Base-by-base conservation (phyloP, 306 rosid genomes). In the Trichosanthes truncata region DNA sequence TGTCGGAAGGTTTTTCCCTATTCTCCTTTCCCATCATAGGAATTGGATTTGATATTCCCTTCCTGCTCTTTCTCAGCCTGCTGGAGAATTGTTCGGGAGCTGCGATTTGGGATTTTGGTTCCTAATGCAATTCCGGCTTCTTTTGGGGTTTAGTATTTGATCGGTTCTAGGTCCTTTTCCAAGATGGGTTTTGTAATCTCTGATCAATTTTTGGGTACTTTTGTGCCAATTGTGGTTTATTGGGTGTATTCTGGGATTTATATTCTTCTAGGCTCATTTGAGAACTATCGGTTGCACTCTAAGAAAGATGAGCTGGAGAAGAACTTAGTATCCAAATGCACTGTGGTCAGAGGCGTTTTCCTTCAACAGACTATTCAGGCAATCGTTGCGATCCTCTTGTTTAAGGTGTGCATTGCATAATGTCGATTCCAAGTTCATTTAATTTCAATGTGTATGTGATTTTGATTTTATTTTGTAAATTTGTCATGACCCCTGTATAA, bases 241-340 rank as follows among this genome's bases (percentile, higher is more conserved):
- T 96, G 99, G 98, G 61, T 82, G 36, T 93, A 91, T 85, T 93
- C 98, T 17, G 98, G 98, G 73, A 78, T 89, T 83, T 96, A 96
- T 76, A 86, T 83, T 75, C 80, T 88, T 38, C 80, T 96, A 31
- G 99, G 91, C 13, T 88, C 87, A 51, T 89, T 88, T 61, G 96
- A 93, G 48, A 88, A 84, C 65, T 91, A 87, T 66, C 86, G 99
- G 26, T 84, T 96, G 75, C 99, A 96, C 84, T 81, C 97, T 2
- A 86, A 75, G 87, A 87, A 86, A 81, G 97, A 91, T 31, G 98
- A 96, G 84, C 94, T 88, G 33, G 98, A 96, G 85, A 96, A 93
- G 93, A 96, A 96, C 85, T 86, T 87, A 93, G 99, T 93, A 3
- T 83, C 98, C 11, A 96, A 93, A 81, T 45, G 63, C 56, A 82